Evolutionary conservation across 148 eudicot genomes (phyloP).

Genomic region (Chenopodium suecicum): DNA sequence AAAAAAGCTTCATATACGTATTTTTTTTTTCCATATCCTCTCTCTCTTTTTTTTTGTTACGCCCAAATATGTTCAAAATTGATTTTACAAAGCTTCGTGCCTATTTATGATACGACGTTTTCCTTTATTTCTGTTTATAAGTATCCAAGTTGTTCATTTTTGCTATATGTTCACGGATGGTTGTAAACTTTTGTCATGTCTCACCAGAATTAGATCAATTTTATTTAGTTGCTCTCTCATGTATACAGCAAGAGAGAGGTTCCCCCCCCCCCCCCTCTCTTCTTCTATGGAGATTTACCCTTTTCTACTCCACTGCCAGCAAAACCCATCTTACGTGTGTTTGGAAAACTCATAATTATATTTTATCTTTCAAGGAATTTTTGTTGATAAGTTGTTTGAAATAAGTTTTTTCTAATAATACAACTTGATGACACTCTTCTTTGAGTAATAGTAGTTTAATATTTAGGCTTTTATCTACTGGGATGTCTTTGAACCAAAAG

Average conservation of each 20-base stretch:
- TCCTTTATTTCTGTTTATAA: neutral
- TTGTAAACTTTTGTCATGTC: neutral
- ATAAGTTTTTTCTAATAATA: neutral
- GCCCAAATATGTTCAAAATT: neutral
- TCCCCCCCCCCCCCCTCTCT: too few relatives aligned
- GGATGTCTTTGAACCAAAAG: neutral
- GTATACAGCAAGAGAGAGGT: too few relatives aligned
- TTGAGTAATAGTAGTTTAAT: neutral
- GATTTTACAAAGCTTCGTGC: neutral
- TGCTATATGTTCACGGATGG: neutral
- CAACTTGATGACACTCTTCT: neutral
- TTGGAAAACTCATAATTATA: neutral
- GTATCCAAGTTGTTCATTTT: neutral
- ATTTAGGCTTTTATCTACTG: neutral
- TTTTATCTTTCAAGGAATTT: too few relatives aligned
- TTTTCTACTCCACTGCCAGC: neutral
- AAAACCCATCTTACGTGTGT: neutral
- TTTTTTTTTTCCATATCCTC: too few relatives aligned
- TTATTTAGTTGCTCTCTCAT: neutral
- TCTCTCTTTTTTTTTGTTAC: neutral
- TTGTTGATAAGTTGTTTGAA: too few relatives aligned
- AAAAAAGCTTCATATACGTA: too few relatives aligned
- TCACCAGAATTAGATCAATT: neutral
- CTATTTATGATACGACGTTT: neutral
- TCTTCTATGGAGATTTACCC: neutral